These are phyloP conservation scores for Sarocladiaceae sp. DNA, from an alignment of 2,329 filamentous ascomycete species.

Conservation along the genomic window DNA sequence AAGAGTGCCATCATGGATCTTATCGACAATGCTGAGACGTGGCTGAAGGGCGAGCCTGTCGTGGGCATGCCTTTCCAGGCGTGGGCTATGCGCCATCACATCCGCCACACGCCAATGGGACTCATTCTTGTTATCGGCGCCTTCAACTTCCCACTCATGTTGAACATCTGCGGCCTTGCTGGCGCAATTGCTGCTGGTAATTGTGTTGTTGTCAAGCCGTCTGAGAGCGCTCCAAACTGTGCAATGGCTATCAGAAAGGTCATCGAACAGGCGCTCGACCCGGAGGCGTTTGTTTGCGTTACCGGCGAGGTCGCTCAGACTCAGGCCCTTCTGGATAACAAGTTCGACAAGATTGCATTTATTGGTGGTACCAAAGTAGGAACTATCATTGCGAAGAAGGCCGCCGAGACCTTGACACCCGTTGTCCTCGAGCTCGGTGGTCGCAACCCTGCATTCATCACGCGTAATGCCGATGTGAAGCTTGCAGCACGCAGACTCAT, in stretches of 20 bases:
- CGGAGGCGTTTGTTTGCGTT: constrained; percentile 68
- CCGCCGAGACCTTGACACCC: constrained; percentile 83
- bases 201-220: constrained; percentile 86
- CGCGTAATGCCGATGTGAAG: constrained; percentile 73
- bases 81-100: constrained; percentile 65
- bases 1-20: constrained; percentile 78
- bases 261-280: constrained; percentile 71
- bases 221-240: constrained; percentile 71
- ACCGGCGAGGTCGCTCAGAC: constrained; percentile 81
- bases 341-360: constrained; percentile 98
- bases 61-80: constrained; percentile 65
- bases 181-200: constrained; percentile 92
- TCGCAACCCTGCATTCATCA: constrained; percentile 86
- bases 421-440: constrained; percentile 88
- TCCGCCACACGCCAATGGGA: constrained; percentile 85
- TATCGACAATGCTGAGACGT: constrained; percentile 73
- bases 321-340: constrained; percentile 75
- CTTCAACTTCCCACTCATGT: constrained; percentile 89
- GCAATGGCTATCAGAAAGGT: constrained; percentile 79
- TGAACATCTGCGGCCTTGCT: constrained; percentile 73
- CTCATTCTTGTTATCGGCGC: constrained; percentile 81
- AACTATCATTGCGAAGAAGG: constrained; percentile 84
- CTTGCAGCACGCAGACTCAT: constrained; percentile 80
- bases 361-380: constrained; percentile 78
- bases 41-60: constrained; percentile 76